phyloP scores from a whole-genome alignment of 78 protist species.

The Protostelium mycophagum region DNA sequence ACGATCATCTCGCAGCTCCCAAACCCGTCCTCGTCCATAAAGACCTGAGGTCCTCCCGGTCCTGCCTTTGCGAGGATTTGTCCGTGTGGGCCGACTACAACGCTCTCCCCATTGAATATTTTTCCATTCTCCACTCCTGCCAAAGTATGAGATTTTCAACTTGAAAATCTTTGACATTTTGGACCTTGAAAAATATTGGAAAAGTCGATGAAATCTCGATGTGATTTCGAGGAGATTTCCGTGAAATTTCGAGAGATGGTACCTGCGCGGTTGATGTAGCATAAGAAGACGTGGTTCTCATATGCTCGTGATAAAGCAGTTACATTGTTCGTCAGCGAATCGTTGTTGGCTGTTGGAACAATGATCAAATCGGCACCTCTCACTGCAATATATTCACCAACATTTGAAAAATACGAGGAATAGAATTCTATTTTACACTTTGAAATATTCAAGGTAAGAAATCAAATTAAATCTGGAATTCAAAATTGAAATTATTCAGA shows the following conservation, averaged over 20 bases:
- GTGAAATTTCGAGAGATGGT: neutral
- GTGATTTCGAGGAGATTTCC: too few relatives aligned
- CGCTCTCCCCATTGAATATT: neutral
- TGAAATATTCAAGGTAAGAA: too few relatives aligned
- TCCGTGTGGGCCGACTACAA: neutral
- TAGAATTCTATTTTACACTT: neutral
- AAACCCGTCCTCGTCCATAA: neutral
- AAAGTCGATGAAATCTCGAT: too few relatives aligned
- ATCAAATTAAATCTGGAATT: too few relatives aligned
- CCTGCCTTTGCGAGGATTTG: neutral
- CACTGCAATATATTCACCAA: neutral
- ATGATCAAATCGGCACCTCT: conserved; percentile 6
- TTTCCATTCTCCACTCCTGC: neutral
- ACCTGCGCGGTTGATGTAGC: conserved; percentile 10
- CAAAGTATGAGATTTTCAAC: neutral
- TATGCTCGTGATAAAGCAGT: neutral
- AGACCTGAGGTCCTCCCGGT: neutral
- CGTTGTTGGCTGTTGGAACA: conserved; percentile 6
- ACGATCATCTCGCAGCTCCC: neutral
- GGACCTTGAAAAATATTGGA: too few relatives aligned
- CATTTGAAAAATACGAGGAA: neutral
- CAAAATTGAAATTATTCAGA: too few relatives aligned
- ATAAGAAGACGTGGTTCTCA: conserved; percentile 6
- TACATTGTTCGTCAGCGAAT: neutral
- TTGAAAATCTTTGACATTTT: too few relatives aligned